Evolutionary conservation across 179 eudicot species (phyloP).

Genomic region (Heliamphora pulchella): DNA sequence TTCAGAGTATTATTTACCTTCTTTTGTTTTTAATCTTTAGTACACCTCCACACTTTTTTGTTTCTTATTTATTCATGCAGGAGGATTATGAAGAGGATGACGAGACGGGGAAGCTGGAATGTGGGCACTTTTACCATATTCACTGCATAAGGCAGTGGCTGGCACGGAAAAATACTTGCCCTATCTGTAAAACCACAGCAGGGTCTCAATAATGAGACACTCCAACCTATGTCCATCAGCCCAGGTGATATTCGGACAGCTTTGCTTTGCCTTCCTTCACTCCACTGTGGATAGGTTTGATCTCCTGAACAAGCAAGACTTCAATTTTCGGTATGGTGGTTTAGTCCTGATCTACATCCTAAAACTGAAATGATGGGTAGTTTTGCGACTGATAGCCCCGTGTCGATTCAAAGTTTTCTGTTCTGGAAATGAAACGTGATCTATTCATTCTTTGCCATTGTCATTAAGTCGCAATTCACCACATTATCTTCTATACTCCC

Average conservation of each 20-base stretch:
- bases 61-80: conserved; percentile 29
- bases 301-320: conserved; percentile 2
- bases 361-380: conserved; percentile 6
- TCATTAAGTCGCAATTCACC: background rate
- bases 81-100: conserved; percentile 75
- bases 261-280: background rate
- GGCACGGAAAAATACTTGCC: conserved; percentile 61
- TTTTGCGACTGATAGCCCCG: background rate
- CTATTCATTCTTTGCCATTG: background rate
- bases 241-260: background rate
- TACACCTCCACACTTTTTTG: background rate
- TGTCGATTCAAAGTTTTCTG: conserved; percentile 8
- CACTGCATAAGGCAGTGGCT: conserved; percentile 93
- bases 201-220: conserved; percentile 17
- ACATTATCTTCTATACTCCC: background rate
- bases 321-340: background rate
- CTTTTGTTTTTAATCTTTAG: background rate
- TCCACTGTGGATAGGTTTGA: conserved; percentile 13
- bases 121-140: conserved; percentile 79
- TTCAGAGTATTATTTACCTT: background rate
- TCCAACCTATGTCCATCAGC: background rate
- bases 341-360: background rate
- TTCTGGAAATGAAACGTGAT: background rate
- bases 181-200: conserved; percentile 73
- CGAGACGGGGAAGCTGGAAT: conserved; percentile 70